Percentiles rank a stretch among this genome's conserved stretches.
Conservation (phyloP, 306 rosid genomes). For the Dalbergia cochinchinensis region DNA sequence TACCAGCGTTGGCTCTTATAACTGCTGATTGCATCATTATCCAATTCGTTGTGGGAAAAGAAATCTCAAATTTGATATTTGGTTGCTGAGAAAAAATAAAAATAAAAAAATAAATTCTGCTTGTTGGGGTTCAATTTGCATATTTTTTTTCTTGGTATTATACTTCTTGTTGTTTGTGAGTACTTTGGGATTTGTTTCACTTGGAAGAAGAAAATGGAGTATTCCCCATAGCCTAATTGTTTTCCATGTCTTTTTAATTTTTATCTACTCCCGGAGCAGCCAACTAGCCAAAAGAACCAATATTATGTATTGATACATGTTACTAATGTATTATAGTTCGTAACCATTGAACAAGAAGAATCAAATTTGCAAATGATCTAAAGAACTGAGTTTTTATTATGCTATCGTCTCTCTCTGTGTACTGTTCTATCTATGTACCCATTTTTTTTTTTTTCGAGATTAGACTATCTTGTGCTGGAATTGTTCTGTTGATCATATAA, state of each 20-base stretch:
- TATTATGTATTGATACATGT: background rate
- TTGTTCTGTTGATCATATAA: constrained; percentile 4
- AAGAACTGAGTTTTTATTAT: background rate
- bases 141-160: background rate
- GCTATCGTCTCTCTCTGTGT: background rate
- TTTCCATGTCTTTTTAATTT: background rate
- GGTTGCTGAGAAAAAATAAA: constrained; percentile 4
- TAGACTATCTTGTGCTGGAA: background rate
- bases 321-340: background rate
- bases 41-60: background rate
- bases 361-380: constrained; percentile 4
- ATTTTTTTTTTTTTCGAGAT: background rate
- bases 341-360: background rate
- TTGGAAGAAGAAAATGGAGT: constrained; percentile 32
- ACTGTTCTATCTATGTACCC: background rate
- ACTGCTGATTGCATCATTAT: constrained; percentile 18
- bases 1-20: background rate
- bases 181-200: background rate
- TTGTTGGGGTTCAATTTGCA: constrained; percentile 3
- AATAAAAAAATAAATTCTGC: background rate
- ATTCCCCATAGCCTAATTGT: background rate
- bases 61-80: constrained; percentile 9
- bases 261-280: constrained; percentile 2
- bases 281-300: background rate
- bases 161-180: background rate